Conservation (phyloP, 1,139 yeast species). For the Protomyces inundatus region DNA sequence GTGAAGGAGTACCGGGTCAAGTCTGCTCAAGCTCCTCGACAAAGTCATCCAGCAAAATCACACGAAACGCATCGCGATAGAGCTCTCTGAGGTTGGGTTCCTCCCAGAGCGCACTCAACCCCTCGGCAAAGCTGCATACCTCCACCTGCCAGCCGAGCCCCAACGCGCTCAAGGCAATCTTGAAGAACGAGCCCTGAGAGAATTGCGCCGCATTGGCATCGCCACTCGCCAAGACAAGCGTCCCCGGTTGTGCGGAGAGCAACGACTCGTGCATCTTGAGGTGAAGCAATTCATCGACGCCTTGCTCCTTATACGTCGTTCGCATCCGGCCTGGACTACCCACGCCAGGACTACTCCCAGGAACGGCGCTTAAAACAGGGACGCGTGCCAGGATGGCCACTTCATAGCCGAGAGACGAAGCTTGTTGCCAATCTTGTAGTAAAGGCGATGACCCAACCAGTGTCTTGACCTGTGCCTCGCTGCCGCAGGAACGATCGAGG, state of each 20-base stretch:
- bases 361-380: background rate
- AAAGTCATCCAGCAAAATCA: slow-evolving; percentile 18
- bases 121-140: slow-evolving; percentile 10
- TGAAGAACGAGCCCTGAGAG: slow-evolving; percentile 23
- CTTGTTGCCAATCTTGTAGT: slow-evolving; percentile 15
- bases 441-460: slow-evolving; percentile 24
- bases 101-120: slow-evolving; percentile 15
- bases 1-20: background rate
- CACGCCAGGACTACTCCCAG: background rate
- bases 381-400: slow-evolving; percentile 22
- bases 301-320: slow-evolving; percentile 18
- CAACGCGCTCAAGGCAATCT: slow-evolving; percentile 21
- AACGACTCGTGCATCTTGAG: slow-evolving; percentile 28
- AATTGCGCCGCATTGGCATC: slow-evolving; percentile 27
- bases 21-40: slow-evolving; percentile 6
- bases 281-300: slow-evolving; percentile 28
- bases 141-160: slow-evolving; percentile 27
- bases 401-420: slow-evolving; percentile 8
- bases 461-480: slow-evolving; percentile 3
- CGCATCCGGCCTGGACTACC: background rate
- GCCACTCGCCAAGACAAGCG: slow-evolving; percentile 26
- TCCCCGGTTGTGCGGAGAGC: slow-evolving; percentile 3
- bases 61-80: slow-evolving; percentile 6
- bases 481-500: slow-evolving; percentile 13
- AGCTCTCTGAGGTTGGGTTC: slow-evolving; percentile 8